A percentile compares a stretch with the other conserved stretches of the same genome.
phyloP scores from a whole-genome alignment of 345 rosid species.

The Aurinia saxatilis region DNA sequence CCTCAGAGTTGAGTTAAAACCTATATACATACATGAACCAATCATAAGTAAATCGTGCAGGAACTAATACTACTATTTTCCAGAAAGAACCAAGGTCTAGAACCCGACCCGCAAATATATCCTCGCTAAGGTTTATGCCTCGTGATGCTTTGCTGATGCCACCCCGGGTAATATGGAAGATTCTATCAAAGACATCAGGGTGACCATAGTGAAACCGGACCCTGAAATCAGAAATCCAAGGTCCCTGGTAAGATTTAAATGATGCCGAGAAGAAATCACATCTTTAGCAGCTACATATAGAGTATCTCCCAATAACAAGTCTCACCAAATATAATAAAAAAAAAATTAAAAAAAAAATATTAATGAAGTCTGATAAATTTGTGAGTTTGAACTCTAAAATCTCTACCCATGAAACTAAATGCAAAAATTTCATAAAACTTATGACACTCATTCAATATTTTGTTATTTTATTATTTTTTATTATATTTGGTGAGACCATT shows the following conservation, averaged over 20 bases:
- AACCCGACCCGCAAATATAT: constrained; percentile 85
- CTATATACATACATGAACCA: constrained; percentile 29
- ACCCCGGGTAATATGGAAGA: constrained; percentile 93
- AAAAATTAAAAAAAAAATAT: too few relatives aligned
- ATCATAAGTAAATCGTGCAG: constrained; percentile 2
- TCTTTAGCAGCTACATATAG: not conserved
- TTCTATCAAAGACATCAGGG: constrained; percentile 92
- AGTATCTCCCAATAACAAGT: too few relatives aligned
- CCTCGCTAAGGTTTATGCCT: constrained; percentile 95
- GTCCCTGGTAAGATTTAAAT: not conserved
- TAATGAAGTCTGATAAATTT: too few relatives aligned
- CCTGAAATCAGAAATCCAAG: constrained; percentile 40
- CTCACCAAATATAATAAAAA: too few relatives aligned
- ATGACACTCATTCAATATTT: too few relatives aligned
- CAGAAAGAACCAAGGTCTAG: not conserved
- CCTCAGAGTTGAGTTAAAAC: constrained; percentile 90
- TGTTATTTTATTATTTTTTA: too few relatives aligned
- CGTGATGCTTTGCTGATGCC: constrained; percentile 97
- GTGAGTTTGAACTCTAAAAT: too few relatives aligned
- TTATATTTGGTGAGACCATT: too few relatives aligned
- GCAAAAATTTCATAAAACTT: too few relatives aligned
- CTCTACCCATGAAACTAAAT: too few relatives aligned
- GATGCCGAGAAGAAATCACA: not conserved
- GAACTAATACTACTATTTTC: not conserved
- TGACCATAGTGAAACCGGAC: constrained; percentile 96